Evolutionary conservation across 176 grass and related monocot genomes (phyloP).

Genomic region (Triticum aestivum): IWGSC_CS_RefSeq_v2.1 NC_057797.1:40616666-40617165

Average conservation of each 20-base stretch:
- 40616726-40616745: constrained; percentile 96
- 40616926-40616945: constrained; percentile 93
- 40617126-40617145: background rate
- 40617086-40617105: background rate
- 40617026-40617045: constrained; percentile 70
- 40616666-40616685: constrained; percentile 97
- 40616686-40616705: constrained; percentile 93
- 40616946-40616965: constrained; percentile 95
- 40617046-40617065: constrained; percentile 75
- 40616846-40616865: constrained; percentile 40
- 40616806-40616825: background rate
- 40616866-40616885: constrained; percentile 88
- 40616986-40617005: constrained; percentile 95
- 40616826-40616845: background rate
- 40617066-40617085: constrained; percentile 94
- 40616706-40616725: constrained; percentile 98
- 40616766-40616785: constrained; percentile 64
- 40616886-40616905: constrained; percentile 81
- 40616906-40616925: constrained; percentile 88
- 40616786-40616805: background rate
- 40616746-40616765: constrained; percentile 91
- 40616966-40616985: constrained; percentile 89
- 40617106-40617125: background rate
- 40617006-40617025: constrained; percentile 91
- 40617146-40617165: constrained; percentile 3